Evolutionary conservation across 1,284 basidiomycete genomes (phyloP), one percentile per base, ranked within the genome.

Genomic region (Cystobasidium sp.): DNA sequence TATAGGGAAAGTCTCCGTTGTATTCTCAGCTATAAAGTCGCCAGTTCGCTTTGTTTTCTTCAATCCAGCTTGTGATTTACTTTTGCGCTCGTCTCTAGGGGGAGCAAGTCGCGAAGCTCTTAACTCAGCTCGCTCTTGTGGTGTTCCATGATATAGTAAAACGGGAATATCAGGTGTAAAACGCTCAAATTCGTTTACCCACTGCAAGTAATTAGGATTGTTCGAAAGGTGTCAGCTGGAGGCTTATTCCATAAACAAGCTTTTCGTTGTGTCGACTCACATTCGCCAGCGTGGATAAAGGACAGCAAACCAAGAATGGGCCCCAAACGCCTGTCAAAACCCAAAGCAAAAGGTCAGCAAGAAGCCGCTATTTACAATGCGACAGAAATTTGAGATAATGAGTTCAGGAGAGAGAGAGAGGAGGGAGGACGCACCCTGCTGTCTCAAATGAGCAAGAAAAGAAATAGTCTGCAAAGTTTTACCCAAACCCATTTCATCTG

Each of bases 401-500:
- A 58, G 8, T 62, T 20, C 18, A 31, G 1, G 5, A 1, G 16
- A 9, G 16, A 58, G 14, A 18, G 56, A 39, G 3, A 3, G 22
- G 3, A 24, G 7, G 6, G 16, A 16, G 18, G 7, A 65, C 46
- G 37, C 37, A 65, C 74, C 75, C 31, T 67, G 47, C 43, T 75
- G 62, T 6, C 73, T 47, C 37, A 98, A 87, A 83, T 97, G 93
- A 9, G 92, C 95, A 0, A 98, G 86, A 4, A 98, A 85, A 0
- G 94, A 86, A 75, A 98, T 97, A 0, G 95, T 97, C 82, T 98
- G 95, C 71, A 98, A 97, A 0, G 95, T 98, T 86, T 98, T 98
- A 62, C 74, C 78, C 67, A 79, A 63, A 24, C 74, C 67, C 83
- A 84, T 84, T 76, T 84, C 83, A 77, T 84, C 83, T 31, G 93